Percentiles rank a stretch among this genome's conserved stretches.
Evolutionary conservation across 495 filamentous ascomycete genomes (phyloP).

Genomic region (Cryomyces antarcticus): DNA sequence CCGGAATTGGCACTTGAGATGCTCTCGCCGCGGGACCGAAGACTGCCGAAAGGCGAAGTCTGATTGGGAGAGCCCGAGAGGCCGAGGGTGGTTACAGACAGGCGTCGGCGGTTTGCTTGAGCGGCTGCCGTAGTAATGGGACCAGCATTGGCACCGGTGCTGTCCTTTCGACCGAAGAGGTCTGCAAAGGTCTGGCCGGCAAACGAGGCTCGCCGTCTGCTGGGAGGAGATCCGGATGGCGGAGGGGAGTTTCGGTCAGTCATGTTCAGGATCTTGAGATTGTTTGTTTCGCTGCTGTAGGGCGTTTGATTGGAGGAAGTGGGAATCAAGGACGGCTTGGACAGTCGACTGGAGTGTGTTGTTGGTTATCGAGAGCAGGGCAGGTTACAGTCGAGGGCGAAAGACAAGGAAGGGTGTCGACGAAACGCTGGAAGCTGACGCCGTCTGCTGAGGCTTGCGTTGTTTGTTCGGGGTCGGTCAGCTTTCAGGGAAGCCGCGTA

Average conservation of each 20-base stretch:
- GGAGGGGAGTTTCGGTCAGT: not conserved
- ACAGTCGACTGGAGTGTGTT: too few species aligned
- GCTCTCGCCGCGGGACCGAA: conserved; percentile 47
- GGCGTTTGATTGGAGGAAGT: too few species aligned
- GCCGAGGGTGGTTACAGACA: conserved; percentile 74
- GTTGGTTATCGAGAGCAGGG: too few species aligned
- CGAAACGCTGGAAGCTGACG: too few species aligned
- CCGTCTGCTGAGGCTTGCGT: too few species aligned
- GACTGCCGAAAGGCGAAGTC: conserved; percentile 33
- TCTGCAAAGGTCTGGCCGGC: conserved; percentile 19
- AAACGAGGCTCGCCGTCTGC: conserved; percentile 17
- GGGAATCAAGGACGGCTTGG: too few species aligned
- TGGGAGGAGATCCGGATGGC: not conserved
- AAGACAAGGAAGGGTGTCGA: too few species aligned
- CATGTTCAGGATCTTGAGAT: not conserved
- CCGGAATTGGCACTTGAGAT: conserved; percentile 47
- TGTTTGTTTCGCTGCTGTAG: too few species aligned
- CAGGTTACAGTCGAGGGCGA: too few species aligned
- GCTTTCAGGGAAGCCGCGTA: too few species aligned
- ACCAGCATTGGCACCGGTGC: conserved; percentile 29
- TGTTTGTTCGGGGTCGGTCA: too few species aligned
- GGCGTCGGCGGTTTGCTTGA: conserved; percentile 51
- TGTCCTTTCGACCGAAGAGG: conserved; percentile 12
- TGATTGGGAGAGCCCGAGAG: conserved; percentile 57
- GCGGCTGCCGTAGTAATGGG: conserved; percentile 45